Evolutionary conservation across 2,329 filamentous ascomycete genomes (phyloP).

Genomic region (Aspergillus pseudotamarii): DNA sequence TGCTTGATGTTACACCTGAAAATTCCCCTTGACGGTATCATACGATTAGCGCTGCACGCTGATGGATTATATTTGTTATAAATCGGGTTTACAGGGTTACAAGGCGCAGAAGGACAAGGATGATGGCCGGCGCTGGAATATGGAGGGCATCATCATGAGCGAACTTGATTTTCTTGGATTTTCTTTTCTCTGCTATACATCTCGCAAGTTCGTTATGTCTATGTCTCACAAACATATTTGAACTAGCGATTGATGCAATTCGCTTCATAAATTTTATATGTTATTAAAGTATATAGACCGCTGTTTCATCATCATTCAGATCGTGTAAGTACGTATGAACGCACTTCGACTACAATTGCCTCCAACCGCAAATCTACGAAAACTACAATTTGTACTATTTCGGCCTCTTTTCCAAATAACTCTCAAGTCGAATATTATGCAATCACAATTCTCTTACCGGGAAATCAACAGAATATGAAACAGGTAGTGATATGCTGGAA

Average conservation of each 20-base stretch:
- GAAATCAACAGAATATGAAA: not conserved
- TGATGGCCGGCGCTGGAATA: conserved; percentile 1
- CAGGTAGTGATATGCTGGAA: not conserved
- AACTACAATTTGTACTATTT: not conserved
- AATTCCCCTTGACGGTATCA: not conserved
- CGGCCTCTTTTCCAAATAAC: not conserved
- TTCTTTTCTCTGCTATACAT: not conserved
- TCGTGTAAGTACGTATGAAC: not conserved
- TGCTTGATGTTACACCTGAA: not conserved
- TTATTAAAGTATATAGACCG: not conserved
- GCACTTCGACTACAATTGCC: not conserved
- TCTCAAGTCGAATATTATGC: not conserved
- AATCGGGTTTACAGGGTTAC: not conserved
- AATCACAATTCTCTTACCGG: not conserved
- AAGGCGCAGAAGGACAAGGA: not conserved
- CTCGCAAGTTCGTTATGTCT: not conserved
- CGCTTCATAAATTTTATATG: not conserved
- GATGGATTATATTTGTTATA: not conserved
- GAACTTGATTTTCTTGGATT: not conserved
- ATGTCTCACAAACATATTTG: not conserved
- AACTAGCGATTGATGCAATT: not conserved
- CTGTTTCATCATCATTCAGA: not conserved
- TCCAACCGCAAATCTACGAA: not conserved
- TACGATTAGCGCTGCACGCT: not conserved
- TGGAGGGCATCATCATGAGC: not conserved